Percentiles rank a stretch among this genome's conserved stretches.
Conservation (phyloP, 805 yeast species). For the Cyberlindnera galapagoensis region DNA sequence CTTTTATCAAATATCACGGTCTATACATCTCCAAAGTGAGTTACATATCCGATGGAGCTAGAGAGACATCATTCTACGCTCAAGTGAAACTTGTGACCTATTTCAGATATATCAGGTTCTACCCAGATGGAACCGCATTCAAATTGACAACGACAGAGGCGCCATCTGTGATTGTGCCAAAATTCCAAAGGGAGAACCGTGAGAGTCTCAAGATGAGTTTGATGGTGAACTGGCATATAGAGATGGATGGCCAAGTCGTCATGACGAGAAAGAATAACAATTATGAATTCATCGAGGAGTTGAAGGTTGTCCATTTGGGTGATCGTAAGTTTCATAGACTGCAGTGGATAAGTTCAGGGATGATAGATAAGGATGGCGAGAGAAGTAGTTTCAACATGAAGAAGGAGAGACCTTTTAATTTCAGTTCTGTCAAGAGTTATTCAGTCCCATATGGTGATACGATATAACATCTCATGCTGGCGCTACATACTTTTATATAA, state of each 20-base stretch:
- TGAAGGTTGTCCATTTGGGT: constrained; percentile 55
- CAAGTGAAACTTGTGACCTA: constrained; percentile 85
- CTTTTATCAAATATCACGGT: constrained; percentile 76
- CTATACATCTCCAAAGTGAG: constrained; percentile 80
- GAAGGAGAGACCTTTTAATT: constrained; percentile 76
- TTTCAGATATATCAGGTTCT: constrained; percentile 79
- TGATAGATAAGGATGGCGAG: constrained; percentile 49
- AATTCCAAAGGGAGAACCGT: constrained; percentile 32
- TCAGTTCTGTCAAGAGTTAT: constrained; percentile 51
- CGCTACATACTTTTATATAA: no score
- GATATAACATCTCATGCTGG: not conserved
- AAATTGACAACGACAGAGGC: constrained; percentile 66
- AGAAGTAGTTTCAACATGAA: constrained; percentile 49
- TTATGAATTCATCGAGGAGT: constrained; percentile 57
- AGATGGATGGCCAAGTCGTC: constrained; percentile 53
- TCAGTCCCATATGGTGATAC: constrained; percentile 2
- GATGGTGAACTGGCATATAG: constrained; percentile 31
- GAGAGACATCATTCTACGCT: constrained; percentile 54
- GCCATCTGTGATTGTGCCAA: constrained; percentile 62
- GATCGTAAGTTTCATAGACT: constrained; percentile 61
- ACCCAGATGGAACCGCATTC: constrained; percentile 68
- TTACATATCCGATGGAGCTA: constrained; percentile 78
- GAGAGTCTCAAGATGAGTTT: constrained; percentile 27
- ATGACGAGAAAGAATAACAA: constrained; percentile 53
- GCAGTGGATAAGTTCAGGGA: constrained; percentile 63